Evolutionary conservation across 345 rosid genomes (phyloP).

Genomic region (Cardiospermum halicacabum): DNA sequence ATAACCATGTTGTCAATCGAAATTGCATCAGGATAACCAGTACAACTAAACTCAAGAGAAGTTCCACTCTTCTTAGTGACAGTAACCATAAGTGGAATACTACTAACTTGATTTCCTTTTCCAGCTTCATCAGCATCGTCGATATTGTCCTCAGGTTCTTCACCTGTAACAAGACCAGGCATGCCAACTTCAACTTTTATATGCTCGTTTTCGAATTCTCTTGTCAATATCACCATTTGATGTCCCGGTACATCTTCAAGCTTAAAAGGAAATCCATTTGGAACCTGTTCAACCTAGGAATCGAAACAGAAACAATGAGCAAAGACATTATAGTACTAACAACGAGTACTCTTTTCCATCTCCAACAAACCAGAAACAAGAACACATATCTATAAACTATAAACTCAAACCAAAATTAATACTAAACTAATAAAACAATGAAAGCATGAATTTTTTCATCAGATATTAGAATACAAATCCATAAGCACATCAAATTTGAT

Average conservation of each 20-base stretch:
- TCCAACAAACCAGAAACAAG: not conserved
- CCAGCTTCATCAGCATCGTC: conserved; percentile 35
- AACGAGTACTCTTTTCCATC: not conserved
- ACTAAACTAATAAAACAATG: no score
- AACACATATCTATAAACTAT: not conserved
- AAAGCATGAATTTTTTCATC: no score
- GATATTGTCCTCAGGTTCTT: conserved; percentile 30
- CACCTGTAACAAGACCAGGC: conserved; percentile 84
- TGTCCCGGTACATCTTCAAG: conserved; percentile 70
- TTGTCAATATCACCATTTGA: conserved; percentile 49
- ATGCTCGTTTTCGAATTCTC: conserved; percentile 66
- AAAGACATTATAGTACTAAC: not conserved
- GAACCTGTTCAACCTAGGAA: conserved; percentile 54
- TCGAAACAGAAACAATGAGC: not conserved
- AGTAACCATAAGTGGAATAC: conserved; percentile 58
- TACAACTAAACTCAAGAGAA: conserved; percentile 54
- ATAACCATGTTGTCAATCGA: conserved; percentile 52
- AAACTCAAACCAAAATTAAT: not conserved
- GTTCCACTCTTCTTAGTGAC: conserved; percentile 59
- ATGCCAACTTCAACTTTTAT: conserved; percentile 72
- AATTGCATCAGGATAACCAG: conserved; percentile 66
- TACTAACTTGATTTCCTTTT: conserved; percentile 45
- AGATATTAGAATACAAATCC: no score
- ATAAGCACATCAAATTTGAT: not conserved
- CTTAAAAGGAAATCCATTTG: conserved; percentile 68